Conservation (phyloP, 2,329 filamentous ascomycete genomes). For the Pseudocercospora eumusae region DNA sequence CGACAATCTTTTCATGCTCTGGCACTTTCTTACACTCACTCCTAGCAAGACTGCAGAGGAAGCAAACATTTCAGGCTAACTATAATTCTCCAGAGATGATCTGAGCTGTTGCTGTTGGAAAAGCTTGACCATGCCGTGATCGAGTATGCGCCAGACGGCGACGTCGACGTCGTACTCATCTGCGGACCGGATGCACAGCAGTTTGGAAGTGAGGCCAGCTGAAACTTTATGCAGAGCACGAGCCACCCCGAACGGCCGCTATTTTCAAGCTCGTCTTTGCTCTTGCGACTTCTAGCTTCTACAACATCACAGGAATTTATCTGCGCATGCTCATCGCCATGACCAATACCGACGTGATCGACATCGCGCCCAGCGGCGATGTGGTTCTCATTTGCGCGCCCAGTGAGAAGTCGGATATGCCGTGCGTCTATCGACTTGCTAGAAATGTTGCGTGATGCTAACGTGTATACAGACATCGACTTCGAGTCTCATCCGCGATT, state of each 20-base stretch:
- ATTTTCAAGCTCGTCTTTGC: not conserved
- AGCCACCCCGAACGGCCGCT: not conserved
- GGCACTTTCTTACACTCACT: no score
- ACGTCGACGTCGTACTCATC: no score
- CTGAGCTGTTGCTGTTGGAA: no score
- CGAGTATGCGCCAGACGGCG: no score
- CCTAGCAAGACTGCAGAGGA: no score
- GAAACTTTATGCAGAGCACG: not conserved
- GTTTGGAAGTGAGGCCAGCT: not conserved
- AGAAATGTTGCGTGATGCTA: not conserved
- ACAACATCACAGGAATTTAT: not conserved
- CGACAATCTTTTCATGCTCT: no score
- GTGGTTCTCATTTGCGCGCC: conserved; percentile 12
- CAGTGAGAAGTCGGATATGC: not conserved
- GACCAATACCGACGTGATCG: not conserved
- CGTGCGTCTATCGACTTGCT: not conserved
- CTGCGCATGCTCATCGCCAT: not conserved
- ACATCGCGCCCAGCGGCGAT: conserved; percentile 44
- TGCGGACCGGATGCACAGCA: no score
- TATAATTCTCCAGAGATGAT: no score
- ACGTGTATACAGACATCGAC: not conserved
- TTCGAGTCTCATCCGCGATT: conserved; percentile 12
- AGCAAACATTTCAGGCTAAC: no score
- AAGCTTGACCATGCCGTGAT: no score
- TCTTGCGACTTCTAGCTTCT: not conserved